Evolutionary conservation across 257 asterid species (phyloP), one percentile per base, ranked within the genome.

Genomic region (Penstemon barbatus): DNA sequence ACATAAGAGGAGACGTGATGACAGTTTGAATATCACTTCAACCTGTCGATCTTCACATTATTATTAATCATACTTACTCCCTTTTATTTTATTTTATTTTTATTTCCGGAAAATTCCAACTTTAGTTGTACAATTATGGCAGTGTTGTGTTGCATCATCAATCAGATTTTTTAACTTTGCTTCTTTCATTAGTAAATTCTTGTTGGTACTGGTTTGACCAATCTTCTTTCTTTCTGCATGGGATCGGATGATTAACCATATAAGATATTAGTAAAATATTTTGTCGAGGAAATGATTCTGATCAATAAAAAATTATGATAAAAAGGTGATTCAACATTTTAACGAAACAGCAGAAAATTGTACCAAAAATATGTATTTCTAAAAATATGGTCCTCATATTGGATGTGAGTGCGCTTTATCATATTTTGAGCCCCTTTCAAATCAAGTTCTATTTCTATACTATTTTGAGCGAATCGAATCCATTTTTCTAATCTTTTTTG

Each of bases 21-120:
- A 84, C 87, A 79, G 74, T 77, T 74, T 75, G 85, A 77, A 79
- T 8, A 79, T 84, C 85, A 82, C 87, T 77, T 82, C 85, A 76
- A 65, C 84, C 69, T 71, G 83, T 82, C 85, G 33, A 25, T 61
- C 71, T 46, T 79, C 83, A 71, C 63, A 38, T 63, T 52, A 71
- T 50, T 50, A 10, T 36, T 25, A 8, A 65, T 25, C 33, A 25
- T 25, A 25, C 33, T 25, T 25, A 25, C 33, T 15, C 18, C 18
- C 18, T 25, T 25, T 25, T n/a, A 66, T 54, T 40, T 51, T 53
- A 11, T 6, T 45, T 18, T 66, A 7, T 19, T 10, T 45, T 43
- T 46, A 10, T 3, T 51, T 71, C 6, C 48, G 75, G 65, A 78
- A 75, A 75, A 65, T 66, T 73, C 68, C 75, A 75, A 67, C 2